phyloP scores from a whole-genome alignment of 192 early-diverging fungal genomes.

The Powellomyces hirtus region DNA sequence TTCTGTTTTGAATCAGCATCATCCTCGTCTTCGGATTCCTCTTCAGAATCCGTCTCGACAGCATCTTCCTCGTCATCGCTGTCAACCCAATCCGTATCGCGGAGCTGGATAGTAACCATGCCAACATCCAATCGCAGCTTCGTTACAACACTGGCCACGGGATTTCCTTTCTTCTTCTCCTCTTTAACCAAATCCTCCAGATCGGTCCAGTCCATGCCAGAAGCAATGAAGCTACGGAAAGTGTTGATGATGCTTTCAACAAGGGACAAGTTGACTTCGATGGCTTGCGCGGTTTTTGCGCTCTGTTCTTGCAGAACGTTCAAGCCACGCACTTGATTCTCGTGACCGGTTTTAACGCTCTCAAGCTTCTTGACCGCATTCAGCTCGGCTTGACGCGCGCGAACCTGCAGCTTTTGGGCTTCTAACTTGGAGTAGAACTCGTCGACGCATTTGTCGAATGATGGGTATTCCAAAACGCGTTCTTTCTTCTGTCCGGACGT shows the following conservation, averaged over 20 bases:
- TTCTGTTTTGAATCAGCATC: conserved; percentile 31
- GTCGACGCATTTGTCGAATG: conserved; percentile 85
- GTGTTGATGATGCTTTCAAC: conserved; percentile 87
- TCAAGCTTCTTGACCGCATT: conserved; percentile 82
- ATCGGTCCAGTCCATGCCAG: conserved; percentile 96
- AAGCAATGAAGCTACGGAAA: conserved; percentile 82
- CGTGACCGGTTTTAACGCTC: conserved; percentile 73
- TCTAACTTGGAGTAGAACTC: conserved; percentile 92
- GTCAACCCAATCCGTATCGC: conserved; percentile 31
- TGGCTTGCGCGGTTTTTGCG: conserved; percentile 72
- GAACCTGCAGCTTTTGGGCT: conserved; percentile 72
- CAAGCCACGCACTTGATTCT: conserved; percentile 73
- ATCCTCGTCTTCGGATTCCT: conserved; percentile 39
- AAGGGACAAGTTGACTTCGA: conserved; percentile 78
- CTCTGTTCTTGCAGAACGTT: conserved; percentile 68
- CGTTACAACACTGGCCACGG: conserved; percentile 75
- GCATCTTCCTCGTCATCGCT: conserved; percentile 44
- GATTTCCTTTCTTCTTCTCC: conserved; percentile 73
- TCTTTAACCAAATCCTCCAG: conserved; percentile 82
- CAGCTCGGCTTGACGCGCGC: conserved; percentile 69
- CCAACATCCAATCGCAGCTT: conserved; percentile 76
- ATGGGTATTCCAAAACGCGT: conserved; percentile 54
- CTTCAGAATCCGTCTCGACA: conserved; percentile 46
- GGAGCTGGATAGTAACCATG: conserved; percentile 69
- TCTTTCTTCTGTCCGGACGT: not conserved